phyloP scores from a whole-genome alignment of 805 yeast species.

The Candida chauliodis region DNA sequence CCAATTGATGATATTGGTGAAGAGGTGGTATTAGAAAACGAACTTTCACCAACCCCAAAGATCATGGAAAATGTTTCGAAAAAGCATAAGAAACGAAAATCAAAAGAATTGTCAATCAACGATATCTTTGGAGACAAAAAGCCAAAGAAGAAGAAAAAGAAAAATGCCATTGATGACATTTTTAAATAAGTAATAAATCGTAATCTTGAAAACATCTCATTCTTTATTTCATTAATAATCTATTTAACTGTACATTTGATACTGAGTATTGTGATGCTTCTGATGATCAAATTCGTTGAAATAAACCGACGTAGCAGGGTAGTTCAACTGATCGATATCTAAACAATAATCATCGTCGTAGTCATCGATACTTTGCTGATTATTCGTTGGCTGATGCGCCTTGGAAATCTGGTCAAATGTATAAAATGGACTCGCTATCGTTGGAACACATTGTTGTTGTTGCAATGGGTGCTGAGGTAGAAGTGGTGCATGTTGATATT shows the following conservation, averaged over 20 bases:
- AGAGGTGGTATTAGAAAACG: not conserved
- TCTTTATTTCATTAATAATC: not conserved
- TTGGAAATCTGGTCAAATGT: conserved; percentile 11
- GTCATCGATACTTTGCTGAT: conserved; percentile 19
- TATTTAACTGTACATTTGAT: conserved; percentile 8
- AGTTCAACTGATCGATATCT: conserved; percentile 39
- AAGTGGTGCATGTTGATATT: conserved; percentile 6
- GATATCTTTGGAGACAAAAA: conserved; percentile 11
- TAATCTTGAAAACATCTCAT: not conserved
- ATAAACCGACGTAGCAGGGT: conserved; percentile 3
- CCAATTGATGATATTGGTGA: conserved; percentile 9
- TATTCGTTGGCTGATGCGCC: conserved; percentile 5
- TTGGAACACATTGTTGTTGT: conserved; percentile 3
- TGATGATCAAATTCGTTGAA: not conserved
- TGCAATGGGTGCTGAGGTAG: conserved; percentile 2
- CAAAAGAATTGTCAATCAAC: conserved; percentile 10
- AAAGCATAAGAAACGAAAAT: conserved; percentile 3
- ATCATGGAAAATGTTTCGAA: not conserved
- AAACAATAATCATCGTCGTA: conserved; percentile 44
- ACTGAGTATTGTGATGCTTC: not conserved
- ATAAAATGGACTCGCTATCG: not conserved
- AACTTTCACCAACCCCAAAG: not conserved
- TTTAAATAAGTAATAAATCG: conserved; percentile 3
- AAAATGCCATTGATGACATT: conserved; percentile 68
- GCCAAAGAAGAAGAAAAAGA: conserved; percentile 43